Conservation (phyloP, 2,329 filamentous ascomycete genomes). For the Alternaria panax region DNA sequence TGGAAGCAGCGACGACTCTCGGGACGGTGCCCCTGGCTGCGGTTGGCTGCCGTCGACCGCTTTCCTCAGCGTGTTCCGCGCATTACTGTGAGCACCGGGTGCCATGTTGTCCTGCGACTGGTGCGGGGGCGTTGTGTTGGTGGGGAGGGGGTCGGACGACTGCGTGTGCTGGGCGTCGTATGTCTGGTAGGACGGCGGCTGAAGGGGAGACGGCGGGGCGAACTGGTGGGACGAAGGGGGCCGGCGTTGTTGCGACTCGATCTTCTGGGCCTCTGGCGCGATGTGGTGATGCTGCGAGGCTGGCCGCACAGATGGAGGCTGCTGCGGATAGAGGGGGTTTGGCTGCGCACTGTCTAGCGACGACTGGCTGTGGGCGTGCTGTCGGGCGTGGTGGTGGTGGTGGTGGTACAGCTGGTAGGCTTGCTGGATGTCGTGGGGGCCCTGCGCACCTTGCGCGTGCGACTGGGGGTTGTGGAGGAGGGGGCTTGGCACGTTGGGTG, state of each 20-base stretch:
- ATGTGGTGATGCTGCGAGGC: slow-evolving; percentile 44
- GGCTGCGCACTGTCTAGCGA: slow-evolving; percentile 37
- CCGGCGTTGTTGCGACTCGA: slow-evolving; percentile 41
- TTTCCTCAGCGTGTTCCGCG: slow-evolving; percentile 46
- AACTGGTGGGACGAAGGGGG: slow-evolving; percentile 47
- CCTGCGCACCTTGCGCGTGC: slow-evolving; percentile 37
- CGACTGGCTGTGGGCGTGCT: slow-evolving; percentile 30
- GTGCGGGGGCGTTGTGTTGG: slow-evolving; percentile 41
- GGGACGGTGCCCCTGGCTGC: slow-evolving; percentile 41
- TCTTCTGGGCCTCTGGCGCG: slow-evolving; percentile 36
- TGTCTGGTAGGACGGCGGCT: slow-evolving; percentile 40
- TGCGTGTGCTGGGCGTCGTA: slow-evolving; percentile 44
- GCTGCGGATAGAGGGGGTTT: slow-evolving; percentile 38
- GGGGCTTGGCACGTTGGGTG: slow-evolving; percentile 41
- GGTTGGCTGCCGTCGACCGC: slow-evolving; percentile 41
- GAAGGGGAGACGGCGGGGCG: slow-evolving; percentile 47
- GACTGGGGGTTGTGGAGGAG: slow-evolving; percentile 38
- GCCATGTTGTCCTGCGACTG: slow-evolving; percentile 46
- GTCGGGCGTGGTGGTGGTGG: slow-evolving; percentile 37
- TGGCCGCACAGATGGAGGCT: slow-evolving; percentile 35
- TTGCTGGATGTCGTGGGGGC: slow-evolving; percentile 32
- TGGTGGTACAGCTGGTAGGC: slow-evolving; percentile 31
- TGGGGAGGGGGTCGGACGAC: slow-evolving; percentile 31
- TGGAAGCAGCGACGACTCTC: slow-evolving; percentile 47
- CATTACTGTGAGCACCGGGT: slow-evolving; percentile 29